These are phyloP conservation scores for Ascodesmis nigricans DNA, from an alignment of 495 filamentous ascomycete species.

Conservation along the genomic window DNA sequence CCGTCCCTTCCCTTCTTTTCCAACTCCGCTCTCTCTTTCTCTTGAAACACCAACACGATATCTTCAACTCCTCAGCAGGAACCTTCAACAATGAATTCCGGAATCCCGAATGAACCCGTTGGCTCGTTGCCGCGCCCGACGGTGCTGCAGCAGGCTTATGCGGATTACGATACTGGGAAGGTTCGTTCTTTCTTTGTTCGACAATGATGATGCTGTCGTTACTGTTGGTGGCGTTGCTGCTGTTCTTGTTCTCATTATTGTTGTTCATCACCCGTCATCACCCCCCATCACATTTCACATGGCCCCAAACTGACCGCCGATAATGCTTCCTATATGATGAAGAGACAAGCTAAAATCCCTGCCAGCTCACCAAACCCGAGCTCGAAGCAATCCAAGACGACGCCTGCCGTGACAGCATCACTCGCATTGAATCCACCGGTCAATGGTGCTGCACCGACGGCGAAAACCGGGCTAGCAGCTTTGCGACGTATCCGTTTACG, in stretches of 20 bases:
- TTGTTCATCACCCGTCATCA: no score
- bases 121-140: constrained; percentile 26
- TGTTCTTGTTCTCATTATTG: background rate
- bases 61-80: no score
- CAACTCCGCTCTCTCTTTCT: no score
- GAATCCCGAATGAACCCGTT: constrained; percentile 15
- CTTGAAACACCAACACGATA: no score
- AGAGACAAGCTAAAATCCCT: no score
- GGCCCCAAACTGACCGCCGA: no score
- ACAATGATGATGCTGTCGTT: background rate
- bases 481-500: constrained; percentile 26
- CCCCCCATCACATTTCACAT: no score
- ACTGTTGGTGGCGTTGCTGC: background rate
- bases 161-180: constrained; percentile 24
- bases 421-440: constrained; percentile 24
- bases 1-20: no score
- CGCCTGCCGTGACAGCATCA: constrained; percentile 25
- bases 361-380: constrained; percentile 14
- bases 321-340: background rate
- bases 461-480: constrained; percentile 25
- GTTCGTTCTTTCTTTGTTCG: constrained; percentile 1
- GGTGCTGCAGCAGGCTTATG: constrained; percentile 24
- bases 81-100: no score
- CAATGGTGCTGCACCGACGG: constrained; percentile 25
- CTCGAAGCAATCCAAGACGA: constrained; percentile 23